These are phyloP conservation scores for Nyctanthes arbortristis DNA, from an alignment of 257 asterid genomes.

Conservation along the genomic window DNA sequence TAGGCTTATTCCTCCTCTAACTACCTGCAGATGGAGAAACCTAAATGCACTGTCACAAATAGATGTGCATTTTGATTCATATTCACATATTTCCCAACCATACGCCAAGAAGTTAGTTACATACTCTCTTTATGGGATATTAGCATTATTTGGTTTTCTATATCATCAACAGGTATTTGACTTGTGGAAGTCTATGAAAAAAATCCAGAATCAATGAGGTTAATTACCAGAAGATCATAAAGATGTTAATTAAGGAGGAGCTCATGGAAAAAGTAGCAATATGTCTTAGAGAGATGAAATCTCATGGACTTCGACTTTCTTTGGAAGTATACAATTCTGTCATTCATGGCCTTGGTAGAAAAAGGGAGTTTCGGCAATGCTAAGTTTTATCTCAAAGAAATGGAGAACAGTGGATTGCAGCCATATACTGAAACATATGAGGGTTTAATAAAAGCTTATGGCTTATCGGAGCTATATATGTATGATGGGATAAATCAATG, in stretches of 20 bases:
- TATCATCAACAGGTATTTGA: constrained; percentile 27
- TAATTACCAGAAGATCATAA: constrained; percentile 29
- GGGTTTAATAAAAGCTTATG: constrained; percentile 36
- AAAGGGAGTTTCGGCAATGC: constrained; percentile 25
- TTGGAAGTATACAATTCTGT: constrained; percentile 15
- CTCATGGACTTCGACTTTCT: constrained; percentile 20
- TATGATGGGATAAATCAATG: constrained; percentile 34
- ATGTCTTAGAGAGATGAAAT: constrained; percentile 25
- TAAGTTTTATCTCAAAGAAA: constrained; percentile 26
- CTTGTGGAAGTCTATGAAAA: constrained; percentile 28
- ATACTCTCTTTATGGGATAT: not conserved
- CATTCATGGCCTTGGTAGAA: constrained; percentile 23
- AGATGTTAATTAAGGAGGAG: constrained; percentile 27
- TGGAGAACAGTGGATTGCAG: constrained; percentile 25
- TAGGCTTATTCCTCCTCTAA: not conserved
- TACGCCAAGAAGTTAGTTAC: not conserved
- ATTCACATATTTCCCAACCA: not conserved
- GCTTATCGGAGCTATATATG: constrained; percentile 31
- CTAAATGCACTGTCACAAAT: not conserved
- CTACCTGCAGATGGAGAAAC: not conserved
- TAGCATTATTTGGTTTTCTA: not conserved
- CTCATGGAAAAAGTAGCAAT: constrained; percentile 24
- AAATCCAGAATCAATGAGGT: constrained; percentile 25
- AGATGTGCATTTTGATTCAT: not conserved
- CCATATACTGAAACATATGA: constrained; percentile 32